Base-by-base conservation (phyloP, 495 filamentous ascomycete genomes). In the Tuber microsphaerosporum region DNA sequence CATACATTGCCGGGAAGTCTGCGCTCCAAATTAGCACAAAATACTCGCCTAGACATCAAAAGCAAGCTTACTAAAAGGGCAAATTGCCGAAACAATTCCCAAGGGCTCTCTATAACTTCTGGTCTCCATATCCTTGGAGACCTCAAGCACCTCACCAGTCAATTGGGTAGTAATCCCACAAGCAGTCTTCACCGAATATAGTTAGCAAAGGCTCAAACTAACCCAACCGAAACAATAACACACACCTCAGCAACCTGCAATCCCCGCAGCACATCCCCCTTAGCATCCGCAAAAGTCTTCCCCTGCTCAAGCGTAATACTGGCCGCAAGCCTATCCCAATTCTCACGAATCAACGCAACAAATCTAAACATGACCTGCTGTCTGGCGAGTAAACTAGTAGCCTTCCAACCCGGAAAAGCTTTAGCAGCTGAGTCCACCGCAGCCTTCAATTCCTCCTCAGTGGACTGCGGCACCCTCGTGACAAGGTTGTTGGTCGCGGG, bases 331-430 rank as follows among this genome's bases (percentile, higher is more conserved):
- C 95, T 89, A 84, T 99, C 94, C 96, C 94, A 97, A 86, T 99
- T 90, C 82, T 94, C 90, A 65, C 94, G 89, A 84, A 99, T 97
- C 82, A 99, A 85, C 70, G 86, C 88, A 48, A 94, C 92, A 82
- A 93, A 97, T 86, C 92, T 94, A 88, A 99, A 99, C 90, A 99
- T 94, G 84, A 98, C 92, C 86, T 96, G 92, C 86, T 99, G 95
- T 71, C 91, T 88, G 71, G 90, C 86, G 79, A 99, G 89, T 72
- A 98, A 87, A 84, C 91, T 94, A 26, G 91, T 97, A 61, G 89
- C 87, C 78, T 88, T 89, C 95, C 95, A 99, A 74, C 87, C 87
- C 74, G 92, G 92, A 85, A 97, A 99, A 7, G 95, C 95, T 86
- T 91, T 92, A 86, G 94, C 84, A 45, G 95, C 96, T 79, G 92